phyloP scores from a whole-genome alignment of 2,329 filamentous ascomycete species.

The Curvularia verruculosa region DNA sequence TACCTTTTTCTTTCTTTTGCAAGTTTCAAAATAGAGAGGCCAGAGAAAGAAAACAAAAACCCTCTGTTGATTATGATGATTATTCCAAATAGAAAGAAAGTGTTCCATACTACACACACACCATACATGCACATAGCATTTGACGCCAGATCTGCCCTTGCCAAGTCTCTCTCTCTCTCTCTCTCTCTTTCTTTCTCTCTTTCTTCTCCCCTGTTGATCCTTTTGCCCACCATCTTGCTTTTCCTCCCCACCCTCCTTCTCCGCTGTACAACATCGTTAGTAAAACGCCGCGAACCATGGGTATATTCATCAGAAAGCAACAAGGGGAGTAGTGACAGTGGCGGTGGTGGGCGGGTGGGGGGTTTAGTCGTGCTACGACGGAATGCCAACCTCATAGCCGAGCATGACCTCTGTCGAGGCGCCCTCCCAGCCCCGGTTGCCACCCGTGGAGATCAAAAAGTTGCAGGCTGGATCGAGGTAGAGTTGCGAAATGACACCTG shows the following conservation, averaged over 20 bases:
- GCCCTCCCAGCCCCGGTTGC: conserved; percentile 95
- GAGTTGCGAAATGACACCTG: conserved; percentile 84
- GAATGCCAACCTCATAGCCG: conserved; percentile 83
- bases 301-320: conserved; percentile 30
- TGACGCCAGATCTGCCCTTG: neutral
- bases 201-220: too few species aligned
- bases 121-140: neutral
- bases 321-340: too few species aligned
- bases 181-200: neutral
- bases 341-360: too few species aligned
- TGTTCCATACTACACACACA: neutral
- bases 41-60: too few species aligned
- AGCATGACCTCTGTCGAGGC: conserved; percentile 86
- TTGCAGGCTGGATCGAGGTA: conserved; percentile 86
- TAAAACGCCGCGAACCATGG: conserved; percentile 25
- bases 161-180: too few species aligned
- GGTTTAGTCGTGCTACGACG: conserved; percentile 26
- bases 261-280: neutral
- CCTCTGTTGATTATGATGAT: neutral
- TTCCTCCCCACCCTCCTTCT: neutral
- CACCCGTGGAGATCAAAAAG: conserved; percentile 90
- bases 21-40: neutral
- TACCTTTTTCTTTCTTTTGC: neutral
- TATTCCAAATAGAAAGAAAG: neutral
- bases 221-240: too few species aligned